Evolutionary conservation across 1,284 basidiomycete species (phyloP).

Genomic region (Fomes fomentarius): DNA sequence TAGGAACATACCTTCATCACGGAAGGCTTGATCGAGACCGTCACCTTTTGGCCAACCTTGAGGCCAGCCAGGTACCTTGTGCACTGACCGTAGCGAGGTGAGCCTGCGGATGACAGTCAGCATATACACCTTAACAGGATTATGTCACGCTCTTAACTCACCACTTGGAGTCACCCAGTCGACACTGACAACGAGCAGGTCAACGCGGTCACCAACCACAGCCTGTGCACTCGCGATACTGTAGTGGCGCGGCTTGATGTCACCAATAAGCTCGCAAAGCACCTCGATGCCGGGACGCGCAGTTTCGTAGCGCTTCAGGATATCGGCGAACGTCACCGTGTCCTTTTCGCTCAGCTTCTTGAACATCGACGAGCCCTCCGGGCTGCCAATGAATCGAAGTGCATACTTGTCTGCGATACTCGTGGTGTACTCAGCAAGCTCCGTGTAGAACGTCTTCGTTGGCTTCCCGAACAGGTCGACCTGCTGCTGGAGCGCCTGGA

Average conservation of each 20-base stretch:
- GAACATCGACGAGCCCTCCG: constrained; percentile 91
- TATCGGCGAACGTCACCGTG: constrained; percentile 92
- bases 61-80: constrained; percentile 92
- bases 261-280: constrained; percentile 87
- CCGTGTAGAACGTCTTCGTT: constrained; percentile 94
- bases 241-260: constrained; percentile 98
- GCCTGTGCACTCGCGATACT: constrained; percentile 96
- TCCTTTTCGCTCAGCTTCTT: constrained; percentile 96
- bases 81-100: constrained; percentile 90
- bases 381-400: constrained; percentile 90
- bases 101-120: constrained; percentile 48
- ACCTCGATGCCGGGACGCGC: constrained; percentile 82
- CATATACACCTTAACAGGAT: not conserved
- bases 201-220: constrained; percentile 93
- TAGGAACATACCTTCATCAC: constrained; percentile 91
- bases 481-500: constrained; percentile 96
- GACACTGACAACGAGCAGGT: constrained; percentile 94
- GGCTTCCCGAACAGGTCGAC: constrained; percentile 96
- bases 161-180: constrained; percentile 91
- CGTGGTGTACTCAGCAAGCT: constrained; percentile 81
- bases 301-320: constrained; percentile 80
- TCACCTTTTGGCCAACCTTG: constrained; percentile 89
- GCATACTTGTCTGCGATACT: constrained; percentile 78
- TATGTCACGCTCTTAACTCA: too few species aligned
- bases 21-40: constrained; percentile 97